Evolutionary conservation across 352 stramenopile genomes (phyloP), one percentile per base, ranked within the genome.

Genomic region (Phytophthora quininea): DNA sequence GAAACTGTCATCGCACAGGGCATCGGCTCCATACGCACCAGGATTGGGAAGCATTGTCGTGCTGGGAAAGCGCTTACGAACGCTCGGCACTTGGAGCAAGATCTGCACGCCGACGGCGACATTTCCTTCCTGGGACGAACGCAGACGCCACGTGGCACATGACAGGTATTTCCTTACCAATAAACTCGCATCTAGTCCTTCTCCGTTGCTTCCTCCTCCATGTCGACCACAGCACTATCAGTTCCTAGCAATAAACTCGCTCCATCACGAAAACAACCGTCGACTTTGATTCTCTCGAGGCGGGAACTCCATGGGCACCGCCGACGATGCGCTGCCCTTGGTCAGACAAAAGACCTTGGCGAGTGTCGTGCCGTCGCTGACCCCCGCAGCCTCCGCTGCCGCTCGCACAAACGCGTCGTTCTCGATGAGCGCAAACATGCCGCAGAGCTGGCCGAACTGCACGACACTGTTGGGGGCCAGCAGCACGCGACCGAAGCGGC

Each of bases 361-460:
- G 45, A 80, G 51, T 47, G 73, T 67, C 19, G 47, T 30, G n/a
- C 64, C 64, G 48, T 70, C 59, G 14, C 43, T 54, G 1, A 73
- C 55, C 0, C 56, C 51, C 10, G 73, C 69, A 3, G 60, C 58
- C 1, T 74, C 67, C 1, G 67, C 69, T 10, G 69, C 73, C 29
- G 58, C 55, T n/a, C 65, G 69, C 54, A 77, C 58, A 55, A 80
- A 80, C 46, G 62, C 58, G 62, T 80, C 65, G 65, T 76, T 80
- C 55, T 80, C 73, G 27, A 80, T 73, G 69, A 76, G 74, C 11
- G 69, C 73, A 38, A 80, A 76, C 69, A 80, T 76, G 32, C 69
- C 64, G 46, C 73, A 80, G 47, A 80, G 70, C n/a, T 80, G 70
- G 14, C 73, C 73, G 50, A 80, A 80, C 67, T 80, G 69, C 46